A percentile compares a stretch with the other conserved stretches of the same genome.
phyloP scores from a whole-genome alignment of 257 asterid genomes.

The Agastache rugosa region DNA sequence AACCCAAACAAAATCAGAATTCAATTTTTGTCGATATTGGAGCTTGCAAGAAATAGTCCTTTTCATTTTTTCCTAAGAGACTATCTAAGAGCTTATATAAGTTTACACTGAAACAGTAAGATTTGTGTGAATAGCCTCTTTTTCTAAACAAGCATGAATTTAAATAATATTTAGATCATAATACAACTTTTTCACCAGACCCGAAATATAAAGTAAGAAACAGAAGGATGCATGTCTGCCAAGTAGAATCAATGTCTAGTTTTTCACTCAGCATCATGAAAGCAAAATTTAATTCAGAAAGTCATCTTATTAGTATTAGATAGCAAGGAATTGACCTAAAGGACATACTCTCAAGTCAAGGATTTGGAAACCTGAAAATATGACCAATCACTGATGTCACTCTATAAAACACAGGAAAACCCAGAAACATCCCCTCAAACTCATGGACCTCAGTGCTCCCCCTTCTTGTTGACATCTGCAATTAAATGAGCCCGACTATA shows the following conservation, averaged over 20 bases:
- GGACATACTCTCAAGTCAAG: slow-evolving; percentile 28
- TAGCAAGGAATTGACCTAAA: slow-evolving; percentile 20
- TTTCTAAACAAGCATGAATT: not conserved
- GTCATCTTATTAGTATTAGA: slow-evolving; percentile 14
- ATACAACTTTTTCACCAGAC: not conserved
- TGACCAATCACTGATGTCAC: slow-evolving; percentile 98
- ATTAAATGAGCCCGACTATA: slow-evolving; percentile 27
- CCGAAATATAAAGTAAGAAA: not conserved
- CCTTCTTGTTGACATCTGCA: slow-evolving; percentile 83
- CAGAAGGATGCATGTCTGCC: slow-evolving; percentile 2
- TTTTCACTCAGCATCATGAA: slow-evolving; percentile 7
- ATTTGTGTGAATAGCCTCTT: not conserved
- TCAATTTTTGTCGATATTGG: no score
- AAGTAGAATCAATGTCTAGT: not conserved
- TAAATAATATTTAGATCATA: not conserved
- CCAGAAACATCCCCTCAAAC: slow-evolving; percentile 80
- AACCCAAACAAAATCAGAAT: no score
- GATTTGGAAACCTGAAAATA: slow-evolving; percentile 75
- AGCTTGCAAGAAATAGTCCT: no score
- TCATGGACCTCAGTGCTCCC: slow-evolving; percentile 91
- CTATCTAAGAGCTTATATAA: slow-evolving; percentile 3
- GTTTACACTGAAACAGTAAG: not conserved
- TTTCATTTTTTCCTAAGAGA: not conserved
- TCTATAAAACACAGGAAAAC: slow-evolving; percentile 66
- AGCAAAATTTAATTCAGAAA: not conserved